These are phyloP conservation scores for Leavenworthia alabamica DNA, from an alignment of 345 rosid species.

Conservation along the genomic window DNA sequence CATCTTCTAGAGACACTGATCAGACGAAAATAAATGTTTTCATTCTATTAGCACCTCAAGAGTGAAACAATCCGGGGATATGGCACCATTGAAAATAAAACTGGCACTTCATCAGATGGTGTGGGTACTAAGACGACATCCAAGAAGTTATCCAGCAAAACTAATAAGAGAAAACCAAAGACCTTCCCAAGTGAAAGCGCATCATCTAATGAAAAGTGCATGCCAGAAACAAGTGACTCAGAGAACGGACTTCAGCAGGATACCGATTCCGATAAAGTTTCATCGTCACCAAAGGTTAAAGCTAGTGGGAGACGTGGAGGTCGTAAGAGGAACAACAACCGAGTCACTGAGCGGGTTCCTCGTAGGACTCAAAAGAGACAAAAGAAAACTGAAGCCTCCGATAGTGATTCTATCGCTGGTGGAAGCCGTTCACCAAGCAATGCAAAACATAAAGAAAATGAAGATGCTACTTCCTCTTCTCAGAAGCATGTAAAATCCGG, in stretches of 20 bases:
- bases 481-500: conserved; percentile 59
- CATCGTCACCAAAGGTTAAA: conserved; percentile 59
- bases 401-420: conserved; percentile 69
- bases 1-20: neutral
- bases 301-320: conserved; percentile 50
- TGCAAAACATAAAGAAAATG: conserved; percentile 64
- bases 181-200: conserved; percentile 88
- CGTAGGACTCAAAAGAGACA: conserved; percentile 75
- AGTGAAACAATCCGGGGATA: conserved; percentile 40
- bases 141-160: conserved; percentile 46
- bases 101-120: conserved; percentile 50
- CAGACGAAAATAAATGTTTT: neutral
- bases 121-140: conserved; percentile 34
- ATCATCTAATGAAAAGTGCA: conserved; percentile 73
- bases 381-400: conserved; percentile 61
- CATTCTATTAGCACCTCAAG: conserved; percentile 50
- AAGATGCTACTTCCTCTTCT: conserved; percentile 71
- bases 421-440: conserved; percentile 46
- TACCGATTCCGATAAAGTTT: conserved; percentile 32
- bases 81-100: conserved; percentile 46
- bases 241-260: conserved; percentile 61
- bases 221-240: conserved; percentile 82
- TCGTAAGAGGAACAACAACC: conserved; percentile 79
- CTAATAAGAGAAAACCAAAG: conserved; percentile 45
- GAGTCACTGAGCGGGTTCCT: conserved; percentile 78